phyloP scores from a whole-genome alignment of 2,329 filamentous ascomycete species.

The Cercospora sp. region DNA sequence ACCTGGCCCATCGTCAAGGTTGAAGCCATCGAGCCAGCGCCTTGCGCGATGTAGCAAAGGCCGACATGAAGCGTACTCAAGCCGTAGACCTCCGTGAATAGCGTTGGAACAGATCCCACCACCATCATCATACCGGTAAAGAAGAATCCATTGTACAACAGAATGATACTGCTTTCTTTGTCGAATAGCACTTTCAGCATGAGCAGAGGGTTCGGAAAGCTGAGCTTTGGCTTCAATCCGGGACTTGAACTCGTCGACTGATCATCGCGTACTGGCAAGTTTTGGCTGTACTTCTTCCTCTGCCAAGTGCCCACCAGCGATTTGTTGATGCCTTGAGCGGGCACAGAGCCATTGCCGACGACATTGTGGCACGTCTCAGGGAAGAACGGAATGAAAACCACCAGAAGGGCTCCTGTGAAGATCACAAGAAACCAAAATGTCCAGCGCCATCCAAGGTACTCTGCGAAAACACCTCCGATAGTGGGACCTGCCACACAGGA shows the following conservation, averaged over 20 bases:
- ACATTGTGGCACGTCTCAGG: conserved; percentile 46
- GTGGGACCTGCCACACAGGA: conserved; percentile 14
- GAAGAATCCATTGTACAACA: conserved; percentile 37
- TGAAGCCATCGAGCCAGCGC: conserved; percentile 42
- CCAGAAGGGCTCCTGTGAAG: conserved; percentile 40
- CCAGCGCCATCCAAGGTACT: conserved; percentile 42
- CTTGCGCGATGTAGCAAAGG: conserved; percentile 40
- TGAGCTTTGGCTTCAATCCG: conserved; percentile 14
- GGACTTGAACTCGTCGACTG: conserved; percentile 10
- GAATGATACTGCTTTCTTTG: conserved; percentile 27
- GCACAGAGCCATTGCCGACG: conserved; percentile 43
- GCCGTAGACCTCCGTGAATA: conserved; percentile 40
- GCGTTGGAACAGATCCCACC: conserved; percentile 48
- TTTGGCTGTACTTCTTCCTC: conserved; percentile 22
- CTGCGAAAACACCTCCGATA: conserved; percentile 37
- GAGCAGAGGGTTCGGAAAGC: conserved; percentile 45
- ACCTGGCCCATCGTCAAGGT: conserved; percentile 54
- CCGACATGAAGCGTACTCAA: conserved; percentile 35
- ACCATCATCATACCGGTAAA: conserved; percentile 54
- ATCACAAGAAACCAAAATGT: conserved; percentile 50
- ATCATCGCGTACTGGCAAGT: conserved; percentile 13
- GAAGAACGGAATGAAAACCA: conserved; percentile 37
- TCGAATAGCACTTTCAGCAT: conserved; percentile 42
- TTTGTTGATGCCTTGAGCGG: conserved; percentile 31
- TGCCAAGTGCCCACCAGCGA: conserved; percentile 35